Conservation (phyloP, 1,284 basidiomycete genomes). For the Ganoderma multipileum region DNA sequence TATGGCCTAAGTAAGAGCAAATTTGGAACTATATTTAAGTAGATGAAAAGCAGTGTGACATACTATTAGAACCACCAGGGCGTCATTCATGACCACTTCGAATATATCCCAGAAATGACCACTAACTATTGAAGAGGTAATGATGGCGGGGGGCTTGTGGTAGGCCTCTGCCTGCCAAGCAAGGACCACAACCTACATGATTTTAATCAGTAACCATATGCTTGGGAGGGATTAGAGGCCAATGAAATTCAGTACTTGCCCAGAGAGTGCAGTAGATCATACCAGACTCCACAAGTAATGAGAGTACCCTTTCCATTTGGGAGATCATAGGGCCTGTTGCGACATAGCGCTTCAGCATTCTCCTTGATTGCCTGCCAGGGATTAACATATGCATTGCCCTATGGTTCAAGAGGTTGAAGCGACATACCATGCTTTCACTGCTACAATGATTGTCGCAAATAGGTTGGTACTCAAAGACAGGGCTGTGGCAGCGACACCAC, state of each 20-base stretch:
- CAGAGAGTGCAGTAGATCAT: background rate
- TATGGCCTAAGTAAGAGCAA: background rate
- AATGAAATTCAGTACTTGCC: background rate
- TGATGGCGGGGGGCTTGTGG: too few species aligned
- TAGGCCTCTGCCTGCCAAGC: background rate
- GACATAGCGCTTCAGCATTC: too few species aligned
- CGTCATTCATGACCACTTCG: background rate
- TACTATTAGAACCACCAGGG: conserved; percentile 5
- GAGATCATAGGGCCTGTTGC: too few species aligned
- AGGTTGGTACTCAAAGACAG: conserved; percentile 5
- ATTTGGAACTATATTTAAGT: too few species aligned
- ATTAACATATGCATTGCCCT: too few species aligned
- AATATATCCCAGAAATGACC: background rate
- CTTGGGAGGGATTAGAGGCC: background rate
- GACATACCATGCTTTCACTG: background rate
- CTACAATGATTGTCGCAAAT: background rate
- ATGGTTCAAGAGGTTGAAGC: background rate
- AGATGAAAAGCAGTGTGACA: background rate
- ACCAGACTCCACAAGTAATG: too few species aligned
- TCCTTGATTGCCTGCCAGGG: background rate
- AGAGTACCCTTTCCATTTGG: too few species aligned
- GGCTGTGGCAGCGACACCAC: background rate
- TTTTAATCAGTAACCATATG: background rate
- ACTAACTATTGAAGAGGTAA: too few species aligned
- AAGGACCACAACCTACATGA: background rate